Evolutionary conservation across 2,329 filamentous ascomycete species (phyloP).

Genomic region (Bipolaris victoriae): DNA sequence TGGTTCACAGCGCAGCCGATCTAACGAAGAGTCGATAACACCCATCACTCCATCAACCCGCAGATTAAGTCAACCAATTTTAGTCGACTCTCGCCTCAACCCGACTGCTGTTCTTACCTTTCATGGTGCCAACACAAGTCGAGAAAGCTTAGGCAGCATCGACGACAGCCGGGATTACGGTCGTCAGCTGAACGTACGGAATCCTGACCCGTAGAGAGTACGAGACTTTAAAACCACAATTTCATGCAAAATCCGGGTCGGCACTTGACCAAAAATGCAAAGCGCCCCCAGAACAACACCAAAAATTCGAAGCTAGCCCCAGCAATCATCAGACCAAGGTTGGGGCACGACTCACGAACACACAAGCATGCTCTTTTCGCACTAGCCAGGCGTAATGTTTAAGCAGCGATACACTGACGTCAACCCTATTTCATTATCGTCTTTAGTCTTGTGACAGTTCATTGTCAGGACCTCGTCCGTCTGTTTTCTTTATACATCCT

Average conservation of each 20-base stretch:
- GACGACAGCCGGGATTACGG: constrained; percentile 57
- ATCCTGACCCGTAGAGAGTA: constrained; percentile 37
- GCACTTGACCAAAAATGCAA: neutral
- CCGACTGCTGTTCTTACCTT: constrained; percentile 55
- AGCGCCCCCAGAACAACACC: constrained; percentile 5
- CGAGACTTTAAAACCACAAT: neutral
- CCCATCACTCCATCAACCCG: constrained; percentile 44
- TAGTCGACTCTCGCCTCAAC: constrained; percentile 58
- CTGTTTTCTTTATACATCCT: constrained; percentile 18
- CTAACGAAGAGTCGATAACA: constrained; percentile 43
- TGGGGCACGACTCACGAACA: constrained; percentile 40
- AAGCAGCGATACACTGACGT: constrained; percentile 31
- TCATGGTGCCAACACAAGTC: constrained; percentile 51
- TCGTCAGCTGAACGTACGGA: constrained; percentile 54
- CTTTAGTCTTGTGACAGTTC: neutral
- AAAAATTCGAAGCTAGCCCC: constrained; percentile 15
- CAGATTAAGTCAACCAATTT: constrained; percentile 52
- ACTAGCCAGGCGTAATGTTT: constrained; percentile 24
- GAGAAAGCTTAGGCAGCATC: constrained; percentile 54
- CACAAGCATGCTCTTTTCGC: constrained; percentile 16
- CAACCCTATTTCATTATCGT: constrained; percentile 9
- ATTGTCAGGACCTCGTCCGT: constrained; percentile 3
- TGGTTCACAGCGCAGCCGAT: constrained; percentile 36
- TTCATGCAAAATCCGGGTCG: neutral
- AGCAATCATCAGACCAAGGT: constrained; percentile 26